Evolutionary conservation across 2,329 filamentous ascomycete species (phyloP), one percentile per base, ranked within the genome.

Genomic region (Claviceps capensis): DNA sequence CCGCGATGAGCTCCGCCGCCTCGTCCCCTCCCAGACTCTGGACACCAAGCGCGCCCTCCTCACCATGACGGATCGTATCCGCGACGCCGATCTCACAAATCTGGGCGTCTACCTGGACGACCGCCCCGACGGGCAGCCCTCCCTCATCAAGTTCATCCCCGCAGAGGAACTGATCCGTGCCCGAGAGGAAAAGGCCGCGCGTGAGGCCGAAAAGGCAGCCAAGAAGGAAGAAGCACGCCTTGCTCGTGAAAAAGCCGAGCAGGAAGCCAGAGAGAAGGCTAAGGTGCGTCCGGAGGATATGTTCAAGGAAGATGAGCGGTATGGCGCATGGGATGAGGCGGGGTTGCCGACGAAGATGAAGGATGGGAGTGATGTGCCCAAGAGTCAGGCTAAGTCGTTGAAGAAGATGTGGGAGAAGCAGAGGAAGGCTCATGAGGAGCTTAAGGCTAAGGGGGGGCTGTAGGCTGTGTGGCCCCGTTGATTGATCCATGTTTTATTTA

Each of bases 401-500:
- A 83, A 76, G 69, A 96, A 96, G 74, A 83, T 88, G 52, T 95
- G 87, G 87, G 86, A 94, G 60, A 82, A 76, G 64, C 91, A 96
- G 72, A 93, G 89, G 75, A 94, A 91, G 76, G 66, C 79, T 53
- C 83, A 90, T 65, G 84, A 90, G 56, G 80, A 83, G 30, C 50
- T 58, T 11, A 56, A 57, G 42, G 55, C 54, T 16, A 57, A 55
- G 42, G 54, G 57, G 9, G 57, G 50, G 19, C 47, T 55, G 45
- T 52, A 51, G 43, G 19, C 22, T 5, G 41, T 13, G 23, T 34
- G 16, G 30, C 9, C 26, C 40, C n/a, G 11, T 17, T 13, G 5
- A 23, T 14, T 3, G 7, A 7, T 23, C 19, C 11, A 42, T 11
- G 11, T 19, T 44, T 43, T 30, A 1, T 30, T 13, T 26, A n/a